phyloP scores from a whole-genome alignment of 2,329 filamentous ascomycete genomes.

The Talaromyces sp. region DNA sequence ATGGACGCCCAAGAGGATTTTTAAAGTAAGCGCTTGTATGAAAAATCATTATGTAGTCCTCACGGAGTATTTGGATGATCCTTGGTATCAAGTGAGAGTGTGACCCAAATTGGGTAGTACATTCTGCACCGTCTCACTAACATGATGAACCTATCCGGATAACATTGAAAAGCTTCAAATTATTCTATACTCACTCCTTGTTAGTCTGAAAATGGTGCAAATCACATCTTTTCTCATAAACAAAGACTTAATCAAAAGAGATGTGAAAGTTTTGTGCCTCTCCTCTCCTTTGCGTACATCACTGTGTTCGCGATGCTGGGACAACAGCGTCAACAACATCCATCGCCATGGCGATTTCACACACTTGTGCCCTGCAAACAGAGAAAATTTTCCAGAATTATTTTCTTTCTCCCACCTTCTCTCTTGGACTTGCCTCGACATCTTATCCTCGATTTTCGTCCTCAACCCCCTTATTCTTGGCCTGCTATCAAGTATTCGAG shows the following conservation, averaged over 20 bases:
- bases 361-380: neutral
- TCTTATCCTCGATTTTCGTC: neutral
- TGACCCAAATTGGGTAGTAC: too few species aligned
- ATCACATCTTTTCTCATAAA: neutral
- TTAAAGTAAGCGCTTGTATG: neutral
- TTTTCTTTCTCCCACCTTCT: neutral
- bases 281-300: neutral
- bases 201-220: neutral
- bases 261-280: neutral
- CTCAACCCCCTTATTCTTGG: neutral
- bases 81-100: neutral
- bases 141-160: neutral
- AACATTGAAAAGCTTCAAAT: neutral
- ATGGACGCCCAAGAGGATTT: neutral
- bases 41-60: neutral
- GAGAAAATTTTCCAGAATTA: neutral
- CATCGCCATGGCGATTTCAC: constrained; percentile 1
- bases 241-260: neutral
- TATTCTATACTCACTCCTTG: neutral
- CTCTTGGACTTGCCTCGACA: neutral
- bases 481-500: neutral
- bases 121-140: neutral
- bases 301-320: neutral
- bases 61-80: neutral
- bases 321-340: neutral